Evolutionary conservation across 1,139 yeast species (phyloP).

Genomic region (Pichia sp.): DNA sequence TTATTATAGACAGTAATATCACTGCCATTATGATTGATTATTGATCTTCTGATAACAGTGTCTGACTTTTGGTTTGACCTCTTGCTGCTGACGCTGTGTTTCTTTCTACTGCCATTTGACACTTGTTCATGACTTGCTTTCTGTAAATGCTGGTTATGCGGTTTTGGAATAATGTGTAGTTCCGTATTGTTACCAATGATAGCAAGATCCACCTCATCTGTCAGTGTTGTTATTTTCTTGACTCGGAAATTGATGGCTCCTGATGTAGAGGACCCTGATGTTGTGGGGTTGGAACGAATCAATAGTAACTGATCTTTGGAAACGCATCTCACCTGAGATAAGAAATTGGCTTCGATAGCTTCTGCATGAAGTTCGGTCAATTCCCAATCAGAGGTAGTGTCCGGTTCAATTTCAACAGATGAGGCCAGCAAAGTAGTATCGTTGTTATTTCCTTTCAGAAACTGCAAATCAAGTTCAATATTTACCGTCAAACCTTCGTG

Average conservation of each 20-base stretch:
- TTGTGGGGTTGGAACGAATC: conserved; percentile 64
- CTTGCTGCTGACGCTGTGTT: conserved; percentile 35
- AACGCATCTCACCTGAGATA: conserved; percentile 80
- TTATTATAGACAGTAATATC: conserved; percentile 8
- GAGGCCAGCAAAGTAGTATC: conserved; percentile 19
- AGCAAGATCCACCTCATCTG: conserved; percentile 34
- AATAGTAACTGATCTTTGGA: conserved; percentile 55
- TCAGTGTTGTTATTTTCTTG: conserved; percentile 58
- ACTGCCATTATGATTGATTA: conserved; percentile 29
- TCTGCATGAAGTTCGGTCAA: conserved; percentile 79
- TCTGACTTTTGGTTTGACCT: conserved; percentile 17
- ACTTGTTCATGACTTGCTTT: conserved; percentile 14
- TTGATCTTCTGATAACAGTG: conserved; percentile 22
- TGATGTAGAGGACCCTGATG: conserved; percentile 34
- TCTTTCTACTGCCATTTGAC: conserved; percentile 23
- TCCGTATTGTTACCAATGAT: conserved; percentile 66
- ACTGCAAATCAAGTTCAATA: conserved; percentile 36
- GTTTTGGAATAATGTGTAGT: conserved; percentile 76
- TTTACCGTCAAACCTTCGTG: conserved; percentile 41
- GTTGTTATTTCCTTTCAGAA: conserved; percentile 15
- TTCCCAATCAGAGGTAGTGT: conserved; percentile 83
- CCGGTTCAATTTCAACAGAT: conserved; percentile 73
- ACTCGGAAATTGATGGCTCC: conserved; percentile 53
- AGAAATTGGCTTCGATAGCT: conserved; percentile 65
- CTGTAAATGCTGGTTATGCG: conserved; percentile 3